These are phyloP conservation scores for Hanseniaspora lachancei DNA, from an alignment of 805 yeast species.

Conservation along the genomic window DNA sequence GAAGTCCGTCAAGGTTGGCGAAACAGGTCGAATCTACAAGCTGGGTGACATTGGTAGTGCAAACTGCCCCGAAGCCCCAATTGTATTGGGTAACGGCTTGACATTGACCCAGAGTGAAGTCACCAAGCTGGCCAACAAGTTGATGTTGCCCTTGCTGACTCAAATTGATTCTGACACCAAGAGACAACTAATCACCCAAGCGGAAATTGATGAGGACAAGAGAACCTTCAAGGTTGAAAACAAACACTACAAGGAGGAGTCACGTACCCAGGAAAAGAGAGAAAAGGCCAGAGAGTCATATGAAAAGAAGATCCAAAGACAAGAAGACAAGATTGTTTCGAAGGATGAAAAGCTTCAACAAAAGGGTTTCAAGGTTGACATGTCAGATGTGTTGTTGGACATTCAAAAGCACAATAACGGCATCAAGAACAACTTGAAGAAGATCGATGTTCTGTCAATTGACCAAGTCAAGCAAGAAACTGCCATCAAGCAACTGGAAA, in stretches of 20 bases:
- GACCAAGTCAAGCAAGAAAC: slow-evolving; percentile 28
- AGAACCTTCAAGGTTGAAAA: slow-evolving; percentile 24
- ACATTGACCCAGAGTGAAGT: slow-evolving; percentile 63
- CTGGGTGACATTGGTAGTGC: slow-evolving; percentile 33
- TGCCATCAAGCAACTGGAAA: slow-evolving; percentile 28
- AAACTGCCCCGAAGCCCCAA: slow-evolving; percentile 14
- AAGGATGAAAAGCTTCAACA: slow-evolving; percentile 18
- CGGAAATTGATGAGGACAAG: slow-evolving; percentile 29
- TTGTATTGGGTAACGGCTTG: slow-evolving; percentile 81
- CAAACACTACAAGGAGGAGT: slow-evolving; percentile 18
- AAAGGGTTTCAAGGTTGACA: slow-evolving; percentile 1
- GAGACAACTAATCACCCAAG: slow-evolving; percentile 50
- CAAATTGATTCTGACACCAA: slow-evolving; percentile 60
- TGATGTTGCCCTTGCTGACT: slow-evolving; percentile 70
- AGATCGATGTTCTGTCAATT: slow-evolving; percentile 29
- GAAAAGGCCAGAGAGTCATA: slow-evolving; percentile 36
- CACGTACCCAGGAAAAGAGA: slow-evolving; percentile 31
- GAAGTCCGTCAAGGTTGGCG: slow-evolving; percentile 56
- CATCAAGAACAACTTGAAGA: slow-evolving; percentile 30
- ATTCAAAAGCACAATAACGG: slow-evolving; percentile 23
- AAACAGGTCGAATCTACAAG: slow-evolving; percentile 36
- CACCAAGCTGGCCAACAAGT: slow-evolving; percentile 60
- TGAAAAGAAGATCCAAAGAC: slow-evolving; percentile 26
- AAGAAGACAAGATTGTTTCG: slow-evolving; percentile 22
- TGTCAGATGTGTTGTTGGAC: slow-evolving; percentile 15